A percentile compares a stretch with the other conserved stretches of the same genome.
Conservation (phyloP, 2,329 filamentous ascomycete species). For the Zymoseptoria pseudotritici region DNA sequence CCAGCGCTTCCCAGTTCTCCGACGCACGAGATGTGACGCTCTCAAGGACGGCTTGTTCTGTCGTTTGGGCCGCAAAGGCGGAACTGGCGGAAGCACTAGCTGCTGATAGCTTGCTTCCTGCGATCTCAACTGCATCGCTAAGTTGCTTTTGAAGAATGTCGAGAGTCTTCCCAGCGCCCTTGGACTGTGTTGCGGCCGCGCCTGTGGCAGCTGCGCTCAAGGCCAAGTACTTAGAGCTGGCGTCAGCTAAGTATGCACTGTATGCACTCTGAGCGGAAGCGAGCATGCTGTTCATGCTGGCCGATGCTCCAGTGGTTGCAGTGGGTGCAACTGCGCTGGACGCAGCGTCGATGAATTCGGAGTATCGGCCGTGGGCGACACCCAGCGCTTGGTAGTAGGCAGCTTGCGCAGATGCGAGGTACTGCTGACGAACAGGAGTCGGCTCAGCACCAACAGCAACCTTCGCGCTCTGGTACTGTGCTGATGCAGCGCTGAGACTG, state of each 20-base stretch:
- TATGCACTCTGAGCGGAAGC: slow-evolving; percentile 47
- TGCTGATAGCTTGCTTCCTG: slow-evolving; percentile 38
- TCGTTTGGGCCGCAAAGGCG: slow-evolving; percentile 41
- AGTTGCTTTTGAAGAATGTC: slow-evolving; percentile 26
- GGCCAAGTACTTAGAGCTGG: slow-evolving; percentile 23
- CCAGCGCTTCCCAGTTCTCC: slow-evolving; percentile 56
- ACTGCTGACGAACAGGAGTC: slow-evolving; percentile 47
- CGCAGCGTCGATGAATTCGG: slow-evolving; percentile 64
- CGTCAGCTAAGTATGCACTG: slow-evolving; percentile 27
- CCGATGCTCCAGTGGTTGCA: slow-evolving; percentile 59
- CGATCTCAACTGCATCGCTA: slow-evolving; percentile 24
- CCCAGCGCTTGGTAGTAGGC: slow-evolving; percentile 74
- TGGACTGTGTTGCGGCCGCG: slow-evolving; percentile 9
- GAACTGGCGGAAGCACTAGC: slow-evolving; percentile 41
- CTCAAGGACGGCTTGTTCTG: slow-evolving; percentile 31
- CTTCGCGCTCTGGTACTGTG: slow-evolving; percentile 63
- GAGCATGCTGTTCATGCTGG: slow-evolving; percentile 48
- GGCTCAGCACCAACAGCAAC: slow-evolving; percentile 57
- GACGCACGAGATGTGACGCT: slow-evolving; percentile 50
- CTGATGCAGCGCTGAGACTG: slow-evolving; percentile 62
- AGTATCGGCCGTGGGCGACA: slow-evolving; percentile 70
- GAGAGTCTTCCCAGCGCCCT: slow-evolving; percentile 7
- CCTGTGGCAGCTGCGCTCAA: slow-evolving; percentile 20
- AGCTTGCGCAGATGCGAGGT: slow-evolving; percentile 54
- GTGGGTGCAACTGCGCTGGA: slow-evolving; percentile 63